Evolutionary conservation across 2,329 filamentous ascomycete species (phyloP).

Genomic region (Akanthomyces uredinophilus): DNA sequence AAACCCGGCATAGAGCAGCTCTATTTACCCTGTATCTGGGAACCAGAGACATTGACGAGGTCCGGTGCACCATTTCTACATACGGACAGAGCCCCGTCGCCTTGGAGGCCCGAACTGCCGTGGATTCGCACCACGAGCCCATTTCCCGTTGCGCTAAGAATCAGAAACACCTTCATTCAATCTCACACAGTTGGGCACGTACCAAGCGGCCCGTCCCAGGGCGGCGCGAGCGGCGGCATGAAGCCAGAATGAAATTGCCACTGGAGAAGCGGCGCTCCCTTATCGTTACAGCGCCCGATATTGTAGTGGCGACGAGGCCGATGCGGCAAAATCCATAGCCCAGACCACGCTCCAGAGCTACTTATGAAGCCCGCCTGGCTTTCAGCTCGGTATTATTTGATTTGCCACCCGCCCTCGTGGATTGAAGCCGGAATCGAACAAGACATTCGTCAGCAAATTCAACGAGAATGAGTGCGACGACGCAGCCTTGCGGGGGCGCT

Average conservation of each 20-base stretch:
- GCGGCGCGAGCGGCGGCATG: background rate
- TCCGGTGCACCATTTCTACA: no score
- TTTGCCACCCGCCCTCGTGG: no score
- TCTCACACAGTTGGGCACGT: background rate
- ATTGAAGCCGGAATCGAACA: background rate
- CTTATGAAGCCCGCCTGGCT: background rate
- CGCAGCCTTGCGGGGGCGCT: background rate
- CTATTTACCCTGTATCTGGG: no score
- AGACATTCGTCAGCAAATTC: background rate
- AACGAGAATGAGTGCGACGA: background rate
- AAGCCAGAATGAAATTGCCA: background rate
- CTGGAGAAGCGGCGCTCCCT: background rate
- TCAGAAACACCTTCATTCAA: background rate
- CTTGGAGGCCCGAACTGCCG: background rate
- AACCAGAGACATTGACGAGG: no score
- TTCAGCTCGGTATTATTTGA: no score
- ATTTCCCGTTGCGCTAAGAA: background rate
- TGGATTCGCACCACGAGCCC: background rate
- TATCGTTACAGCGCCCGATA: no score
- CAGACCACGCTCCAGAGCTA: background rate
- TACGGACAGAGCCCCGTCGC: no score
- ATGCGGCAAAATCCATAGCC: no score
- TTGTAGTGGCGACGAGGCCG: no score
- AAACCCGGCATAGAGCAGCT: no score
- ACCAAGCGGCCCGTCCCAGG: constrained; percentile 1